A percentile compares a stretch with the other conserved stretches of the same genome.
Evolutionary conservation across 2,329 filamentous ascomycete genomes (phyloP).

Genomic region (Neurospora crassa): DNA sequence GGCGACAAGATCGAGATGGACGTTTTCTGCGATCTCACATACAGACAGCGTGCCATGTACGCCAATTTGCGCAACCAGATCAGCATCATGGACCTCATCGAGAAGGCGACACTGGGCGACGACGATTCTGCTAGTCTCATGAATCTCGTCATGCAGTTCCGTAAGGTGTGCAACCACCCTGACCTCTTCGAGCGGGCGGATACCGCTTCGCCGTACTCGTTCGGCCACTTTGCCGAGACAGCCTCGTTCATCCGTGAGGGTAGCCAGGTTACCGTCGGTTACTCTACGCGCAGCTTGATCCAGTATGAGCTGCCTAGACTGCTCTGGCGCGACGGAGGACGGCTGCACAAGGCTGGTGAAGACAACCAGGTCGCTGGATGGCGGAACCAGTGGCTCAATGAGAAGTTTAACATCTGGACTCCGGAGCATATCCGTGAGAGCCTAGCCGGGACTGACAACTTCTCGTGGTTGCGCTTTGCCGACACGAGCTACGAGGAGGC

Average conservation of each 20-base stretch:
- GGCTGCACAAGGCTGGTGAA: conserved; percentile 62
- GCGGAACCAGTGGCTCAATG: conserved; percentile 62
- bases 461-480: conserved; percentile 85
- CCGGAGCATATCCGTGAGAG: conserved; percentile 66
- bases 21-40: conserved; percentile 93
- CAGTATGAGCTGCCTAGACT: conserved; percentile 75
- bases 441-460: conserved; percentile 51
- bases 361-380: conserved; percentile 73
- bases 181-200: conserved; percentile 95
- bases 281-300: conserved; percentile 80
- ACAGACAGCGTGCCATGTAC: conserved; percentile 91
- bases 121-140: conserved; percentile 95
- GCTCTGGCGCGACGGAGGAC: conserved; percentile 71
- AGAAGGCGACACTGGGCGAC: conserved; percentile 90
- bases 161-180: conserved; percentile 97
- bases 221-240: conserved; percentile 85
- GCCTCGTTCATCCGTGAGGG: conserved; percentile 92
- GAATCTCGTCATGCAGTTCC: conserved; percentile 99
- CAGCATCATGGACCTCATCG: conserved; percentile 96
- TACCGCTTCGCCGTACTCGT: conserved; percentile 75
- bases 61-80: conserved; percentile 90
- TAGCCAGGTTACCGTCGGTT: conserved; percentile 65
- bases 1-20: conserved; percentile 98
- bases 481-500: conserved; percentile 68
- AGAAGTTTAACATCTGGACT: conserved; percentile 86